Conservation (phyloP, 2,329 filamentous ascomycete species). For the Xylaria multiplex region DNA sequence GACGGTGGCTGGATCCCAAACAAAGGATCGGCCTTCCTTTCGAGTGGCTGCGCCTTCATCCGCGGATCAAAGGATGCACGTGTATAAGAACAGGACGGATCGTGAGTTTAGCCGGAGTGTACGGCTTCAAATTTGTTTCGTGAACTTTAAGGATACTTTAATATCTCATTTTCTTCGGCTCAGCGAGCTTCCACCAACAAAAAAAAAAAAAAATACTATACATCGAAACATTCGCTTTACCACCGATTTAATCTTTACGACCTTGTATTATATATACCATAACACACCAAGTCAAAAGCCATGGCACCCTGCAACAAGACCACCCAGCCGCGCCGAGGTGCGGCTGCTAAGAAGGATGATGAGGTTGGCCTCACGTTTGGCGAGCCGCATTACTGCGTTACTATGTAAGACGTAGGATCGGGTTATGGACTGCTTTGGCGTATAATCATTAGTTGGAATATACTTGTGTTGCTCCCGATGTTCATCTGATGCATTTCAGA, state of each 20-base stretch:
- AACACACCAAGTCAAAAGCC: neutral
- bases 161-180: neutral
- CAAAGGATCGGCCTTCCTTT: neutral
- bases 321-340: neutral
- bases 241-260: no score
- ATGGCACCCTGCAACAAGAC: constrained; percentile 6
- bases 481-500: no score
- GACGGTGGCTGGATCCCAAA: neutral
- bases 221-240: no score
- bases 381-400: constrained; percentile 5
- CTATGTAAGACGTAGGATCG: constrained; percentile 14
- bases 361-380: constrained; percentile 24
- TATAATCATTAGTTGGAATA: neutral
- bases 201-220: no score
- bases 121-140: neutral
- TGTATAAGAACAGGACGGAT: neutral
- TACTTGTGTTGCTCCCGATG: neutral
- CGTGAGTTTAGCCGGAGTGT: no score
- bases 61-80: neutral
- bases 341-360: constrained; percentile 11
- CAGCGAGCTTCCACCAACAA: neutral
- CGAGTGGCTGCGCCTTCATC: neutral
- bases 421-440: neutral
- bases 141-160: neutral
- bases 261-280: no score